Conservation (phyloP, 2,329 filamentous ascomycete genomes). For the Tolypocladium guangdongense region DNA sequence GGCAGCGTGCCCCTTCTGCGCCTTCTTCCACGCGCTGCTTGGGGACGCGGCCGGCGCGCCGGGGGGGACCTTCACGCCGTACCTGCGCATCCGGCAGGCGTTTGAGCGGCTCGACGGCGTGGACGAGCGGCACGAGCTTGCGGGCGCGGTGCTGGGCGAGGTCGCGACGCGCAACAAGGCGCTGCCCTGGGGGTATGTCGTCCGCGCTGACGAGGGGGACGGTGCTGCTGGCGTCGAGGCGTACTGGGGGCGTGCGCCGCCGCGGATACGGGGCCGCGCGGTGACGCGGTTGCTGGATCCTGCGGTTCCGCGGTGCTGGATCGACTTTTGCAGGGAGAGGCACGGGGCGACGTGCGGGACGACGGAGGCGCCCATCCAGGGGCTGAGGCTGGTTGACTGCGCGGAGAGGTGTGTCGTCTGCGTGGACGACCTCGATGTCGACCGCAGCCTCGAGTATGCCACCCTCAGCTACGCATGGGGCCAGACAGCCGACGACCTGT, state of each 20-base stretch:
- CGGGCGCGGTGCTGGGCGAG: slow-evolving; percentile 22
- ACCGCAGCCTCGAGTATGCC: slow-evolving; percentile 16
- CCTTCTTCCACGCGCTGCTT: slow-evolving; percentile 25
- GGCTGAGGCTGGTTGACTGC: slow-evolving; percentile 23
- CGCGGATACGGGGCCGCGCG: slow-evolving; percentile 18
- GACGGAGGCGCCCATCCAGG: slow-evolving; percentile 10
- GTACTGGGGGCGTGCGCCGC: slow-evolving; percentile 8
- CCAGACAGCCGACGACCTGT: slow-evolving; percentile 8
- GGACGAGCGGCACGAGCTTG: slow-evolving; percentile 24
- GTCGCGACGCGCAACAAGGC: slow-evolving; percentile 24
- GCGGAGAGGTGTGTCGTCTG: slow-evolving; percentile 16
- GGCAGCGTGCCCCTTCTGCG: slow-evolving; percentile 11
- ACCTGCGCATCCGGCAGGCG: slow-evolving; percentile 25
- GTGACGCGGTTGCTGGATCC: slow-evolving; percentile 19
- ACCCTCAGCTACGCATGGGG: slow-evolving; percentile 26
- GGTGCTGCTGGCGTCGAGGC: slow-evolving; percentile 8
- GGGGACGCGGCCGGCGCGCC: slow-evolving; percentile 12
- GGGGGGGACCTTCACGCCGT: slow-evolving; percentile 24
- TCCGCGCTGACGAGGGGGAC: slow-evolving; percentile 16
- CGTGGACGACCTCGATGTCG: slow-evolving; percentile 14
- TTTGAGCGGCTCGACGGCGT: slow-evolving; percentile 25
- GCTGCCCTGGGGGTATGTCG: slow-evolving; percentile 25
- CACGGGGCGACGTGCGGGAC: slow-evolving; percentile 15
- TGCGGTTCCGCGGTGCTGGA: slow-evolving; percentile 20
- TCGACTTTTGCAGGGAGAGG: slow-evolving; percentile 21